A percentile compares a stretch with the other conserved stretches of the same genome.
Evolutionary conservation across 768 basidiomycete species (phyloP).

Genomic region (Termitomyces sp.): DNA sequence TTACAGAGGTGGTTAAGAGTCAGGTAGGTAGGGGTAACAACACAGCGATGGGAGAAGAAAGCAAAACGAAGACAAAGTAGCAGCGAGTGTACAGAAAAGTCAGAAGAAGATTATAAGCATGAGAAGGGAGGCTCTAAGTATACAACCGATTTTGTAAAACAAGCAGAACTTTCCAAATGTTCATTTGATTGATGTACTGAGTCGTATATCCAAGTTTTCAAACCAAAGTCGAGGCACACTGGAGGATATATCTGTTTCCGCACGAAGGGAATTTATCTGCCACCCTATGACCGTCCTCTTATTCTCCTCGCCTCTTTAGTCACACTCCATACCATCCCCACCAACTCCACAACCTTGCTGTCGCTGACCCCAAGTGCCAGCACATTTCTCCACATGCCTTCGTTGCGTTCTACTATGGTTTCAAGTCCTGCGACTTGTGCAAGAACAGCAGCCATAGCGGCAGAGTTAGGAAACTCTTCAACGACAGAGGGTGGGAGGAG

Average conservation of each 20-base stretch:
- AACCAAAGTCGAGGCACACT: neutral
- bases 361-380: slow-evolving; percentile 48
- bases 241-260: neutral
- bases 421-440: slow-evolving; percentile 33
- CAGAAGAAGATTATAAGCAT: neutral
- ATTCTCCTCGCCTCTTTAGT: slow-evolving; percentile 53
- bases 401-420: slow-evolving; percentile 33
- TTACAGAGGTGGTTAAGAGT: neutral
- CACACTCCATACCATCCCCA: slow-evolving; percentile 65
- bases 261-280: neutral
- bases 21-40: neutral
- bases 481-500: slow-evolving; percentile 50
- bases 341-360: slow-evolving; percentile 37
- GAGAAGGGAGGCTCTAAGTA: neutral
- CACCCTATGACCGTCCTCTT: slow-evolving; percentile 3
- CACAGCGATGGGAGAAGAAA: neutral
- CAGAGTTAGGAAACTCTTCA: slow-evolving; percentile 57
- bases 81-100: no score
- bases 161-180: neutral
- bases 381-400: slow-evolving; percentile 65
- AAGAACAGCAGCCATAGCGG: slow-evolving; percentile 51
- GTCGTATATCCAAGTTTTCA: neutral
- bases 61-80: neutral
- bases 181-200: neutral
- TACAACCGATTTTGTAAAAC: neutral